Percentiles rank a stretch among this genome's conserved stretches.
phyloP scores from a whole-genome alignment of 1,284 basidiomycete genomes.

The Trichosporon sp. region DNA sequence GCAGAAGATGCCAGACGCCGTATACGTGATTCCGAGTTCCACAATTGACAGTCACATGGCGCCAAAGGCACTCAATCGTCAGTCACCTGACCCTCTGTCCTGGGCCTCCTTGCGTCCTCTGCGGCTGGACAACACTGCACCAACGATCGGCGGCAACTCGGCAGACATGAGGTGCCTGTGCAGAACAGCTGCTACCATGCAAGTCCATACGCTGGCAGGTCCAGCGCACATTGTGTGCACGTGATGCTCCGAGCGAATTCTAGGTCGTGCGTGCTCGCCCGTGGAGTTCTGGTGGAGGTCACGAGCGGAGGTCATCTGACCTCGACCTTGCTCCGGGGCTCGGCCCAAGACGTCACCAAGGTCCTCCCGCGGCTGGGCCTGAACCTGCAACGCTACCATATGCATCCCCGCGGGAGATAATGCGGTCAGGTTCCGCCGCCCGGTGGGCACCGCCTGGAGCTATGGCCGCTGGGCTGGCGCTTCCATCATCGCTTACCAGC shows the following conservation, averaged over 20 bases:
- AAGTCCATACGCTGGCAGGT: neutral
- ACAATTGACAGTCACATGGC: too few species aligned
- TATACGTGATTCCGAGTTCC: too few species aligned
- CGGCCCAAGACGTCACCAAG: neutral
- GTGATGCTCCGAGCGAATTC: neutral
- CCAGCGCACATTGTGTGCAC: neutral
- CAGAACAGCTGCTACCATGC: neutral
- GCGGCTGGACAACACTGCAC: too few species aligned
- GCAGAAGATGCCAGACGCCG: too few species aligned
- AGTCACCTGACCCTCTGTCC: too few species aligned
- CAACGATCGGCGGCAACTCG: too few species aligned
- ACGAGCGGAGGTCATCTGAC: neutral
- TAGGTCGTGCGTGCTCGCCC: too few species aligned
- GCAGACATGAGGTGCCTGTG: too few species aligned
- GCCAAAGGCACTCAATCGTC: too few species aligned
- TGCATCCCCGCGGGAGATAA: conserved; percentile 1
- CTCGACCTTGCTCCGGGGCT: neutral
- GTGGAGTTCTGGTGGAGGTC: neutral
- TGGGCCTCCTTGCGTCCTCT: too few species aligned
- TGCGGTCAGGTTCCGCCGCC: neutral
- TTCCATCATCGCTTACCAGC: neutral
- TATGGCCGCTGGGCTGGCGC: neutral
- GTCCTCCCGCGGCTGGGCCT: too few species aligned
- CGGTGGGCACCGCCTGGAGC: neutral
- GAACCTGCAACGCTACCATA: too few species aligned